Evolutionary conservation across 23 red algal genomes (phyloP), one percentile per base, ranked within the genome.

Genomic region (Agarophyton chilense): DNA sequence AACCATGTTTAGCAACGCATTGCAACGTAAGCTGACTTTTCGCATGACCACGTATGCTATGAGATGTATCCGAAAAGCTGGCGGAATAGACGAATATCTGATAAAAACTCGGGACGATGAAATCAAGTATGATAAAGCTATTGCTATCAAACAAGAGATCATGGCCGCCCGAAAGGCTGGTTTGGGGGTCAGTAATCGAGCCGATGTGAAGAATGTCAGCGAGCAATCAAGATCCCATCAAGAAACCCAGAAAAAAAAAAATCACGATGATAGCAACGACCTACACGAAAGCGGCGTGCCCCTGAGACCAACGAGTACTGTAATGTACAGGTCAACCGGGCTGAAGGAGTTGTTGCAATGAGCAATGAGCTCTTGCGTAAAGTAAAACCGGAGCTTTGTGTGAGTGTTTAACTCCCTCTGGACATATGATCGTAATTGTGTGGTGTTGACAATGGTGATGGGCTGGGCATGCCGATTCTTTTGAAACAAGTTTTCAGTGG

Each of bases 31-130:
- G 72, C 58, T 98, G 14, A 81, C 43, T 33, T 94, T 84, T 57
- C 78, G 78, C 14, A 78, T 98, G 67, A 93, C 96, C 17, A 80
- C 92, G 4, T 54, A 74, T 33, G 96, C 78, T 35, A 78, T 94
- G 79, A 34, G 88, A 74, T 88, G 83, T 52, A 89, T 98, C 38
- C 78, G 93, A 46, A 92, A 94, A 29, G 67, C 71, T 83, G 96
- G 96, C 60, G 92, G 96, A 36, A 55, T 98, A 56, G 96, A 98
- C 26, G 85, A 92, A 55, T 98, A 98, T 72, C 72, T 98, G 60
- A 49, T 98, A 58, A 72, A 78, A 21, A 77, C 96, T 9, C 68
- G 52, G 2, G 95, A 98, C 35, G 58, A 80, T 41, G 84, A 86
- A 45, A 79, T 98, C 45, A 88, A 90, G 46, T 91, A 73, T 28